Evolutionary conservation across 2,329 filamentous ascomycete species (phyloP), one percentile per base, ranked within the genome.

Genomic region (Colletotrichum lini): DNA sequence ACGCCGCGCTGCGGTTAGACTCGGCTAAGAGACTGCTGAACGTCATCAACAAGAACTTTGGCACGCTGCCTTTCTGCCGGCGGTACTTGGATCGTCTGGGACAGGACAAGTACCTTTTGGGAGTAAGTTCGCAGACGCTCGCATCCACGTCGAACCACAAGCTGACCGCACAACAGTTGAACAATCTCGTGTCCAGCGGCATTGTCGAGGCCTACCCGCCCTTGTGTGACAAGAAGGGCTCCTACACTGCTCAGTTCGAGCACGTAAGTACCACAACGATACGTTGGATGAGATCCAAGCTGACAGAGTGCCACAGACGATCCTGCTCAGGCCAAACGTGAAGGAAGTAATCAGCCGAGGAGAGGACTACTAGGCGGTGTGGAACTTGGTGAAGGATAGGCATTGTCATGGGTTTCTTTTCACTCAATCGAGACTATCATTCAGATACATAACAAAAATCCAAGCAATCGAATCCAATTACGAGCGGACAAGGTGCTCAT

Each of bases 41-140:
- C 77, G 92, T 94, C 42, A 98, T 98, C 82, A 96, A 94, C 84
- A 97, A 97, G 88, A 98, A 98, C 83, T 98, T 98, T 81, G 94
- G 94, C 75, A 98, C 95, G 1, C 83, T 98, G 76, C 95, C 95
- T 2, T 98, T 95, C 82, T 98, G 94, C 82, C 89, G 95, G 74
- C 91, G 95, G 75, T 98, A 98, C 80, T 86, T 98, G 72, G 95
- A 98, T 83, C 92, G 95, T 65, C 83, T 98, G n/a, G 95, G 96
- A 35, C 94, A 97, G 81, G 94, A 98, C 73, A 98, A 98, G 82
- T 98, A 98, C 80, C 88, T 98, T 47, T 87, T 98, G 9, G 95
- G 95, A 56, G 93, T 96, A 85, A 81, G 91, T 82, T 23, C 26
- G 53, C 1, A 12, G n/a, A 3, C 12, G n/a, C 16, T 12, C 6